Percentiles rank a stretch among this genome's conserved stretches.
These are phyloP conservation scores for Torulaspora globosa DNA, from an alignment of 1,139 yeast genomes.

Conservation along the genomic window DNA sequence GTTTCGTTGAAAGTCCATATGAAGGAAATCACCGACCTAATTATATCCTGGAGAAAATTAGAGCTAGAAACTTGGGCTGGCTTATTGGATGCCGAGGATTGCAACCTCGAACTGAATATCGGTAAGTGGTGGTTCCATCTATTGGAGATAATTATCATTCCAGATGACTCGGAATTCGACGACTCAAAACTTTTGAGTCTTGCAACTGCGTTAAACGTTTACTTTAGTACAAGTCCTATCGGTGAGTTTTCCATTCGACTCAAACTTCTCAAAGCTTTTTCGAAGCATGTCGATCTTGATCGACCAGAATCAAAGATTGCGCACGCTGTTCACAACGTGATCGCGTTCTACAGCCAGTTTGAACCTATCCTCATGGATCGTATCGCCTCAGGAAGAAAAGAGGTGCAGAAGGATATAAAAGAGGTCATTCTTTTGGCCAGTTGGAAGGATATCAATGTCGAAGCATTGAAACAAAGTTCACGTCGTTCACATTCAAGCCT, in stretches of 20 bases:
- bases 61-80: constrained; percentile 85
- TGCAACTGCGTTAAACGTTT: constrained; percentile 67
- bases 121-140: constrained; percentile 92
- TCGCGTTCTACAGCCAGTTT: constrained; percentile 67
- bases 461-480: constrained; percentile 90
- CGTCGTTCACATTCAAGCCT: constrained; percentile 78
- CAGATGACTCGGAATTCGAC: constrained; percentile 32
- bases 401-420: constrained; percentile 69
- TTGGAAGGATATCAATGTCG: constrained; percentile 95
- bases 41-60: constrained; percentile 85
- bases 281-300: constrained; percentile 43
- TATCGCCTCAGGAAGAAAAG: constrained; percentile 46
- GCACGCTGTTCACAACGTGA: constrained; percentile 56
- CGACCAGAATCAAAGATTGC: constrained; percentile 21
- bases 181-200: constrained; percentile 34
- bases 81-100: constrained; percentile 66
- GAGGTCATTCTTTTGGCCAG: constrained; percentile 88
- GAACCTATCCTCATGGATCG: constrained; percentile 44
- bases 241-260: constrained; percentile 70
- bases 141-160: constrained; percentile 60
- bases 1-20: constrained; percentile 59
- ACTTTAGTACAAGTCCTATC: constrained; percentile 66
- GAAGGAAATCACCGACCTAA: constrained; percentile 57
- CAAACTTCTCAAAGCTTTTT: constrained; percentile 57
- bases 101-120: constrained; percentile 45